These are phyloP conservation scores for Peronospora belbahrii DNA, from an alignment of 352 stramenopile genomes.

Conservation along the genomic window DNA sequence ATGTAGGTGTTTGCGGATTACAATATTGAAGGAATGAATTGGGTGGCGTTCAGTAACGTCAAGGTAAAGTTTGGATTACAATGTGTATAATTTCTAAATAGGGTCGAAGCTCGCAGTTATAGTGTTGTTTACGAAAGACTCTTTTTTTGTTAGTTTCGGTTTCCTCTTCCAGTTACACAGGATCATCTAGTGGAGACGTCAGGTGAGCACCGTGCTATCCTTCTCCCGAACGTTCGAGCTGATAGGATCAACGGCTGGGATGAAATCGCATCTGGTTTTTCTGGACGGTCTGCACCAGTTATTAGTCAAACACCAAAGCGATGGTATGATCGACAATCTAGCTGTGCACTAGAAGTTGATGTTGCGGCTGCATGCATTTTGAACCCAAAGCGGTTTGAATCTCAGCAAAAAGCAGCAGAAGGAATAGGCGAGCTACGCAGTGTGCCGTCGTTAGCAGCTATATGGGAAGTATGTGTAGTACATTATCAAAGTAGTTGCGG, in stretches of 20 bases:
- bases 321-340: constrained; percentile 69
- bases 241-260: constrained; percentile 31
- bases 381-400: constrained; percentile 44
- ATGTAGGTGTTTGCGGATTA: constrained; percentile 85
- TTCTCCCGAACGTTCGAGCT: constrained; percentile 31
- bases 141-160: constrained; percentile 38
- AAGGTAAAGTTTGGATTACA: constrained; percentile 36
- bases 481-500: neutral
- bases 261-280: constrained; percentile 8
- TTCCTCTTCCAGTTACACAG: constrained; percentile 51
- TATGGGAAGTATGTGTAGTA: constrained; percentile 62
- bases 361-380: constrained; percentile 60
- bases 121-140: too few species aligned
- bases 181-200: constrained; percentile 31
- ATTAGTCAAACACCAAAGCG: constrained; percentile 16
- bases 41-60: constrained; percentile 56
- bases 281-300: constrained; percentile 30
- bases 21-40: constrained; percentile 90
- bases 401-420: constrained; percentile 36
- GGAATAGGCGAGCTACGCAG: constrained; percentile 38
- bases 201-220: constrained; percentile 22
- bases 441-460: constrained; percentile 70
- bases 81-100: too few species aligned
- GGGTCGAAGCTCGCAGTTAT: too few species aligned
- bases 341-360: constrained; percentile 64